Conservation (phyloP, 805 yeast species). For the Wickerhamiella occidentalis region DNA sequence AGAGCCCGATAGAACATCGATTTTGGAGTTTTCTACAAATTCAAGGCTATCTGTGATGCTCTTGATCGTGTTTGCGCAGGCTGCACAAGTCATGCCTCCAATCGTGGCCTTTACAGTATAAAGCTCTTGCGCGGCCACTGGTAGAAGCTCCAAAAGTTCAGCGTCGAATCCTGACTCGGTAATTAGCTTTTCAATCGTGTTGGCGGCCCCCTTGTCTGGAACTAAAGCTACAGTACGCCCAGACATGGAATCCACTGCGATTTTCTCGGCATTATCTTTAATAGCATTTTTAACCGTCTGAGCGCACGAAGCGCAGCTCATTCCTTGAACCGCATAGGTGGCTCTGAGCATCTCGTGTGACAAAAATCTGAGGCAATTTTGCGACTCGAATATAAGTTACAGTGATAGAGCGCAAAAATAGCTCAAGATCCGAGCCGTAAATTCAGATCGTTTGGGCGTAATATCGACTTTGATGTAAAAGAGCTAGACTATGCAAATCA, state of each 20-base stretch:
- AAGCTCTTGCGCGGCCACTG: slow-evolving; percentile 36
- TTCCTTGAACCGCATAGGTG: slow-evolving; percentile 46
- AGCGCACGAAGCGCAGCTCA: slow-evolving; percentile 58
- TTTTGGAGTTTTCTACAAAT: slow-evolving; percentile 41
- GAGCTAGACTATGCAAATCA: too few relatives aligned
- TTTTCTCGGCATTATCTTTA: slow-evolving; percentile 27
- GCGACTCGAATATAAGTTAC: not conserved
- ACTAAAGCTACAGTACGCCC: slow-evolving; percentile 44
- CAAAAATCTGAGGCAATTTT: not conserved
- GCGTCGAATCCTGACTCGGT: slow-evolving; percentile 39
- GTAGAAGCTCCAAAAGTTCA: slow-evolving; percentile 45
- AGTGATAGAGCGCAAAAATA: not conserved
- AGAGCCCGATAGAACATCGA: slow-evolving; percentile 48
- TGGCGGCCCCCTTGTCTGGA: slow-evolving; percentile 40
- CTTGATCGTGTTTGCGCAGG: slow-evolving; percentile 46
- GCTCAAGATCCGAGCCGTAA: not conserved
- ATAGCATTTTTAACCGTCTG: slow-evolving; percentile 37
- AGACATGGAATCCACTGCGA: slow-evolving; percentile 40
- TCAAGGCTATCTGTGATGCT: slow-evolving; percentile 34
- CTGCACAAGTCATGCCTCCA: slow-evolving; percentile 60
- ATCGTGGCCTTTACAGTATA: slow-evolving; percentile 47
- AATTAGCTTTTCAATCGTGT: slow-evolving; percentile 38
- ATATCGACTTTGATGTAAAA: too few relatives aligned
- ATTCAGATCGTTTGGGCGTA: too few relatives aligned
- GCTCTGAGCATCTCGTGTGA: slow-evolving; percentile 33